phyloP scores from a whole-genome alignment of 148 eudicot species.

The Suaeda aralocaspica region DNA sequence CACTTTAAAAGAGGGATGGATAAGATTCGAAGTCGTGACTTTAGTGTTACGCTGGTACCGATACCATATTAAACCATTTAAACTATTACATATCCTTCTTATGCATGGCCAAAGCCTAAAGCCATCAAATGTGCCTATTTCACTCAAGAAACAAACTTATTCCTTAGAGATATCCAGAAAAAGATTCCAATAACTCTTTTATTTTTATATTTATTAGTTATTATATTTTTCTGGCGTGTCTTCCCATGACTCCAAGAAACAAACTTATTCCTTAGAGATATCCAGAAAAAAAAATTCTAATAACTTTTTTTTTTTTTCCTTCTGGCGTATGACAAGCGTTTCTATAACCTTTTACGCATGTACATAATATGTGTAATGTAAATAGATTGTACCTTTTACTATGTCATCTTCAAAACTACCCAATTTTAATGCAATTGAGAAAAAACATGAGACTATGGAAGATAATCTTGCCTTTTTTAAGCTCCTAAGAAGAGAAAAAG shows the following conservation, averaged over 20 bases:
- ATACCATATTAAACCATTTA: no score
- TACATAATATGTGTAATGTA: not conserved
- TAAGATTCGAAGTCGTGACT: no score
- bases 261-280: no score
- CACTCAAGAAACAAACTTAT: no score
- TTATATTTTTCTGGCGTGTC: not conserved
- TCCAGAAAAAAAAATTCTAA: not conserved
- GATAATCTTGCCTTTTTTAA: not conserved
- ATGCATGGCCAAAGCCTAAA: no score
- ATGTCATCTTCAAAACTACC: constrained; percentile 4
- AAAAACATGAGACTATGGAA: not conserved
- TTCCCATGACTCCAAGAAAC: no score
- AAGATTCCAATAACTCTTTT: not conserved
- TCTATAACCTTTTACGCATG: constrained; percentile 11
- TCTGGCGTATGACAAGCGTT: not conserved
- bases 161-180: not conserved
- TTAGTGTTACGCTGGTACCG: no score
- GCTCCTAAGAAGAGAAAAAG: no score
- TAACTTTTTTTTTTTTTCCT: not conserved
- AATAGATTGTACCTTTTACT: constrained; percentile 5
- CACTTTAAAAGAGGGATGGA: no score
- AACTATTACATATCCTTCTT: no score
- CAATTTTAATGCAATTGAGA: not conserved
- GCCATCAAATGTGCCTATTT: no score
- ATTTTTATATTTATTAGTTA: no score